Percentiles rank a stretch among this genome's conserved stretches.
phyloP scores from a whole-genome alignment of 208 protist genomes.

The Histomonas meleagridis region DNA sequence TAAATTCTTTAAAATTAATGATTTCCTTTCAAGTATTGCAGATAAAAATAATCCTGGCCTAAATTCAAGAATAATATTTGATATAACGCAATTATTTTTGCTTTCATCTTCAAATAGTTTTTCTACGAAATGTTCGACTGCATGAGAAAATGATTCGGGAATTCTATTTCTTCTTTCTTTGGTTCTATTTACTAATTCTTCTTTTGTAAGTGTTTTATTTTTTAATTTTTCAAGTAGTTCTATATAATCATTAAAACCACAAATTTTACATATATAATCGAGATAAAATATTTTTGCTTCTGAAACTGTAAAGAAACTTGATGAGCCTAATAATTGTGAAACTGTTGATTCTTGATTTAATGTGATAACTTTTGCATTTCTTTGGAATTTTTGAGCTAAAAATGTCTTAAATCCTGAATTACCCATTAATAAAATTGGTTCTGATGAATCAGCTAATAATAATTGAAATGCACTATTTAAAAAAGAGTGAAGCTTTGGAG shows the following conservation, averaged over 20 bases:
- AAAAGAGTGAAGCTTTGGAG: not conserved
- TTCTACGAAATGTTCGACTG: not conserved
- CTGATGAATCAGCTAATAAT: not conserved
- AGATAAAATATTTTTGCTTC: not conserved
- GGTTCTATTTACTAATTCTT: not conserved
- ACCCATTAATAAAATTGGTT: not conserved
- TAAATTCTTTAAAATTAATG: not conserved
- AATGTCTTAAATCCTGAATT: not conserved
- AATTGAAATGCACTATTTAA: not conserved
- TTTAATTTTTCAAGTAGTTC: not conserved
- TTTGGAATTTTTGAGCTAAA: not conserved
- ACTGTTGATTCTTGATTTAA: not conserved
- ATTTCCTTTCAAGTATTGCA: not conserved
- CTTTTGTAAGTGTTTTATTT: not conserved
- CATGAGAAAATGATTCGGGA: not conserved
- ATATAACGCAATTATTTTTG: not conserved
- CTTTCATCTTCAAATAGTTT: not conserved
- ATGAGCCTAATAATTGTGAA: not conserved
- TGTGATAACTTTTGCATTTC: not conserved
- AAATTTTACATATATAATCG: not conserved
- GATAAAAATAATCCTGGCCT: not conserved
- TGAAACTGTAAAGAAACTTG: not conserved
- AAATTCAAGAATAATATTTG: not conserved
- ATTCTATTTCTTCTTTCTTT: not conserved
- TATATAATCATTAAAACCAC: not conserved